Base-by-base conservation (phyloP, 176 grass and related monocot genomes). In the Musa beccarii region DNA sequence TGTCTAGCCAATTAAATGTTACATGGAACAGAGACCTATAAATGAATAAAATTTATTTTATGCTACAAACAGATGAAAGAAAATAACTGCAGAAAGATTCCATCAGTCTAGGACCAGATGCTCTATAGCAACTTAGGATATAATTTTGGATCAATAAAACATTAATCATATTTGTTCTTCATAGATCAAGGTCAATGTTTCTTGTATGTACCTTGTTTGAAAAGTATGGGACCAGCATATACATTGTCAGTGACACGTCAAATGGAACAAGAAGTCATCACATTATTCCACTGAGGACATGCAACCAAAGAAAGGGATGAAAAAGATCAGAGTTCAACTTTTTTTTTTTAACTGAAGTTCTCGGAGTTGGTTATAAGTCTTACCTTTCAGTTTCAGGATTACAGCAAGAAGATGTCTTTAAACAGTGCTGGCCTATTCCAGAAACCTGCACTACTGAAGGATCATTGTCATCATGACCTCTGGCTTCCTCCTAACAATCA, bases 401-500 rank as follows among this genome's bases (percentile, higher is more conserved):
- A 52, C 13, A 10, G 15, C 71, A 53, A 29, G 69, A 72, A 13
- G 22, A 53, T 43, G 34, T 43, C 9, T 23, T 80, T 73, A 56
- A 53, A 71, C 17, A 22, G 53, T 26, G 69, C 53, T 59, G 50
- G 13, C 59, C 69, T 24, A 21, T 80, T 73, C 11, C 34, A 9
- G 49, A 64, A 16, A 63, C 68, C 12, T n/a, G 49, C n/a, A 26
- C n/a, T 15, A 49, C 5, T 8, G 15, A 26, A 85, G 73, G 69
- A 72, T 75, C 77, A 81, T 73, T 81, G 55, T 49, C 75, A 78
- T 73, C 66, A 73, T 66, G 23, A 25, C 51, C 55, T 51, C 69
- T 67, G 66, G 50, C 50, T 77, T 77, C 83, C 55, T 53, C 79
- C 78, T 85, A 29, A 12, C 23, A 81, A 73, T 59, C 5, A 77